A percentile compares a stretch with the other conserved stretches of the same genome.
Evolutionary conservation across 176 grass and related monocot genomes (phyloP).

Genomic region (Otatea glauca): DNA sequence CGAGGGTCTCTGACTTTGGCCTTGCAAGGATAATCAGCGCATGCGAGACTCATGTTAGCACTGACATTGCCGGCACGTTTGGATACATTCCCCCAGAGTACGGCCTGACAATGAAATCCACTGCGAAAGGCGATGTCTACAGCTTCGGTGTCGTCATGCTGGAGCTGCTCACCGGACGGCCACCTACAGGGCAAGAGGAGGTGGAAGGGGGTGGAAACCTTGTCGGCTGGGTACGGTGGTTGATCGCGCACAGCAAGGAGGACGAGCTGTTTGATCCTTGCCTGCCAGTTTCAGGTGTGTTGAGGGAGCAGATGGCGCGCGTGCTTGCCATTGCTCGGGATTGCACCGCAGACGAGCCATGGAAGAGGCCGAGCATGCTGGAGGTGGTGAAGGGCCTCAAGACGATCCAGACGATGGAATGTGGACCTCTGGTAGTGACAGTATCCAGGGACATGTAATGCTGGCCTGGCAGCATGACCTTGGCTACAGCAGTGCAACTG

Average conservation of each 20-base stretch:
- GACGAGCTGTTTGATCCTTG: slow-evolving; percentile 77
- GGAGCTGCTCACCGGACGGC: slow-evolving; percentile 86
- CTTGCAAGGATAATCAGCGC: slow-evolving; percentile 97
- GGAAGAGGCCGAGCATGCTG: slow-evolving; percentile 86
- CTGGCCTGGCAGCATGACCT: background rate
- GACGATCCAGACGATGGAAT: slow-evolving; percentile 60
- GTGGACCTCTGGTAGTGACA: slow-evolving; percentile 53
- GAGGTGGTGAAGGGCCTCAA: slow-evolving; percentile 85
- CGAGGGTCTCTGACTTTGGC: slow-evolving; percentile 94
- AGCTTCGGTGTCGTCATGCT: slow-evolving; percentile 95
- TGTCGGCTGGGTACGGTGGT: slow-evolving; percentile 91
- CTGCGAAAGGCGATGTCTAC: slow-evolving; percentile 83
- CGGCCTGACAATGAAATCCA: slow-evolving; percentile 83
- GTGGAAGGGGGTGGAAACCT: slow-evolving; percentile 87
- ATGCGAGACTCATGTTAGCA: slow-evolving; percentile 97
- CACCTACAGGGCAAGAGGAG: slow-evolving; percentile 88
- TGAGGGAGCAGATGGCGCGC: slow-evolving; percentile 67
- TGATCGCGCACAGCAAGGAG: slow-evolving; percentile 57
- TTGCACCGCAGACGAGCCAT: slow-evolving; percentile 80
- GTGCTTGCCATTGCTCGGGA: slow-evolving; percentile 64
- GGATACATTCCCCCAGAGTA: slow-evolving; percentile 95
- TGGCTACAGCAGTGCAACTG: background rate
- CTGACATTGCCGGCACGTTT: slow-evolving; percentile 85
- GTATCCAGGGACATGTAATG: slow-evolving; percentile 36
- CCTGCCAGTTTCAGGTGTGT: slow-evolving; percentile 51